These are phyloP conservation scores for Tulasnella sp. DNA, from an alignment of 768 basidiomycete genomes.

Conservation along the genomic window DNA sequence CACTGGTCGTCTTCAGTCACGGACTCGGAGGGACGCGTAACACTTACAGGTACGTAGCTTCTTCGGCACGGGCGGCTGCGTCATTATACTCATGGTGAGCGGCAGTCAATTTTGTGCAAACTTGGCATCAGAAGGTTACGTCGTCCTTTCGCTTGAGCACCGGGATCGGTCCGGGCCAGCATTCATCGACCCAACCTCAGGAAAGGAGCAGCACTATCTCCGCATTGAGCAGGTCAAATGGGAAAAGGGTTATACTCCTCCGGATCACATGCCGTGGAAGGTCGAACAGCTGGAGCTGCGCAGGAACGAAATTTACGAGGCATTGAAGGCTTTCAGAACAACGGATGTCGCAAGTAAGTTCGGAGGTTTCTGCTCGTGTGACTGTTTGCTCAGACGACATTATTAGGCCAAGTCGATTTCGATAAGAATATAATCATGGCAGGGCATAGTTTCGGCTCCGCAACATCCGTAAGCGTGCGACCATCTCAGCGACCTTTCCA, in stretches of 20 bases:
- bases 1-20: constrained; percentile 75
- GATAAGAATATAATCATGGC: constrained; percentile 30
- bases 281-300: constrained; percentile 60
- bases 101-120: constrained; percentile 60
- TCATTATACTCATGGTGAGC: too few relatives aligned
- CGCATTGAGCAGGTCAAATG: constrained; percentile 22
- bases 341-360: constrained; percentile 18
- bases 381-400: neutral
- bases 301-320: constrained; percentile 52
- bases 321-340: constrained; percentile 41
- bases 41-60: constrained; percentile 43
- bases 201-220: constrained; percentile 4
- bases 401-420: constrained; percentile 16
- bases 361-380: neutral
- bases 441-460: constrained; percentile 48
- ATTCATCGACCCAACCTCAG: neutral
- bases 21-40: constrained; percentile 66
- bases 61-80: too few relatives aligned
- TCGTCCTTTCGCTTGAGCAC: constrained; percentile 76
- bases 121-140: constrained; percentile 64
- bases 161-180: constrained; percentile 64
- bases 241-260: constrained; percentile 21
- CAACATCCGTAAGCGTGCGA: constrained; percentile 33
- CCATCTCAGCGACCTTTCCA: neutral
- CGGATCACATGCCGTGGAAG: constrained; percentile 39